Percentiles rank a stretch among this genome's conserved stretches.
These are phyloP conservation scores for Pythium insidiosum DNA, from an alignment of 352 stramenopile genomes.

Conservation along the genomic window DNA sequence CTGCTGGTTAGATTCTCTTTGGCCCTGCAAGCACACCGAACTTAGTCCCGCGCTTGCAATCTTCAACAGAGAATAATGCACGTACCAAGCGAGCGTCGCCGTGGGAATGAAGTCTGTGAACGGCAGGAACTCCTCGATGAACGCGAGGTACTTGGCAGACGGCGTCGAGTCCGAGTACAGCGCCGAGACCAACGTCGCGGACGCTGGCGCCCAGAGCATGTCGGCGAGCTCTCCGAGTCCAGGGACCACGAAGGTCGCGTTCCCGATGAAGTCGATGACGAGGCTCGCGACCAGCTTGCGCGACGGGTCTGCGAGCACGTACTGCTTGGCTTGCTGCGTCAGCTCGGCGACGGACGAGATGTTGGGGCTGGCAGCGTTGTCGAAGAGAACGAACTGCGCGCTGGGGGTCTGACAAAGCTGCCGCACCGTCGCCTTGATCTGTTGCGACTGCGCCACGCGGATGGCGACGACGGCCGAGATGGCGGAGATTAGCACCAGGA, in stretches of 20 bases:
- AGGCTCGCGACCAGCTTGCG: constrained; percentile 66
- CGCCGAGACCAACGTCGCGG: constrained; percentile 81
- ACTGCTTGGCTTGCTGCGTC: constrained; percentile 20
- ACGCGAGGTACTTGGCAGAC: constrained; percentile 82
- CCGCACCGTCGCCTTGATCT: constrained; percentile 28
- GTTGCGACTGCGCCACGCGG: constrained; percentile 37
- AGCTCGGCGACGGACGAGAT: constrained; percentile 21
- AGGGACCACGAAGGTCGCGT: constrained; percentile 82
- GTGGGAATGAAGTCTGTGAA: constrained; percentile 95
- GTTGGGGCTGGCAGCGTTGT: constrained; percentile 28
- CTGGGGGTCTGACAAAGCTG: constrained; percentile 41
- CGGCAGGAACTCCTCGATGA: constrained; percentile 82
- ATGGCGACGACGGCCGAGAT: constrained; percentile 44
- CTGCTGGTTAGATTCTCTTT: too few relatives aligned
- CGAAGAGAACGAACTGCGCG: constrained; percentile 56
- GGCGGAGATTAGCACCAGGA: constrained; percentile 34
- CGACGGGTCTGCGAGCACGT: constrained; percentile 47
- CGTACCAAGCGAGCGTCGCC: constrained; percentile 92
- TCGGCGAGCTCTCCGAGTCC: constrained; percentile 87
- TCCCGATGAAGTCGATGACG: constrained; percentile 87
- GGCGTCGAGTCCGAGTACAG: constrained; percentile 88
- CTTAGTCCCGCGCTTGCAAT: too few relatives aligned
- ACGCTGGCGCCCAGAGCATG: constrained; percentile 88
- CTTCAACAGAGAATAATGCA: too few relatives aligned
- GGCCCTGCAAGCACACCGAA: too few relatives aligned